Evolutionary conservation across 2,329 filamentous ascomycete genomes (phyloP), one percentile per base, ranked within the genome.

Genomic region (Mollisiaceae sp.): DNA sequence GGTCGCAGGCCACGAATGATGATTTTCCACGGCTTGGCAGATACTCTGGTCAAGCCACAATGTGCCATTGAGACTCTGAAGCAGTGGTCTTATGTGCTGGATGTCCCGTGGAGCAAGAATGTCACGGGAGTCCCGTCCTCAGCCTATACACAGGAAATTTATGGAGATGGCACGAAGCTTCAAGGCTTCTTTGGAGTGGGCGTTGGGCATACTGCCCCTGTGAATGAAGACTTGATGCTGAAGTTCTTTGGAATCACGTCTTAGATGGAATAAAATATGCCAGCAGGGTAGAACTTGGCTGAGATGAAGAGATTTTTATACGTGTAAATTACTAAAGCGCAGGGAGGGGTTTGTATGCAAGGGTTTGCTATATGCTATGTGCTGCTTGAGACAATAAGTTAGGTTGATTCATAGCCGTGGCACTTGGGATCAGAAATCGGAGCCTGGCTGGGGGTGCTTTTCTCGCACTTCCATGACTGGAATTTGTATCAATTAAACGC

Each of bases 71-170:
- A 82, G 73, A 77, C 77, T 8, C 68, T 82, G 63, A 81, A 82
- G 76, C 78, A 82, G 66, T 82, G 80, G 80, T 78, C 78, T 12
- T 78, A 79, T 59, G 82, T 86, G 12, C 76, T 83, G 6, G 61
- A 79, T 1, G 68, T 78, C 12, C 22, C 65, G 22, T 72, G 70
- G 27, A 69, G 65, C 2, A 69, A 67, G 39, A 74, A 74, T 35
- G 62, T 69, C 43, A 70, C 72, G 1, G 67, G 72, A 47, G 71
- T 71, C 8, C 76, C 76, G 2, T 65, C 68, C 3, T 45, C 60
- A 1, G 71, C 69, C 4, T 77, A 75, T 41, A 76, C 74, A 18
- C 71, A 76, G 66, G 66, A 71, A 18, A 65, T 77, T 9, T 77
- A 74, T 58, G 76, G 75, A 0, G 74, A 77, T 60, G 75, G 57